phyloP scores from a whole-genome alignment of 2,329 filamentous ascomycete species.

The Hirsutella minnesotensis region DNA sequence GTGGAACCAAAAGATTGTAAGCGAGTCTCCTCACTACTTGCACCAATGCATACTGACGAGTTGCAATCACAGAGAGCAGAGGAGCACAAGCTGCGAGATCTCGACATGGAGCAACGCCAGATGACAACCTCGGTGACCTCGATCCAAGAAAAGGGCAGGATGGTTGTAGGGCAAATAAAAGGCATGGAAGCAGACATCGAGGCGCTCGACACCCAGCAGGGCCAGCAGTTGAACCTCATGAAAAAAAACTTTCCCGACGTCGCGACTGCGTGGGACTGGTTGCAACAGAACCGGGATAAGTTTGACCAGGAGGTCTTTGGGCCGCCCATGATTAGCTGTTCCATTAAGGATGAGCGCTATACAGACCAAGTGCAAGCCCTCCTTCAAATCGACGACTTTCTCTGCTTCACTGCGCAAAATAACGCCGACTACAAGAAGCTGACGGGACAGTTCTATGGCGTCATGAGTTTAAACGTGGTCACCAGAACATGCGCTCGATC shows the following conservation, averaged over 20 bases:
- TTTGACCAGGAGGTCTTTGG: slow-evolving; percentile 73
- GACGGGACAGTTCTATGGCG: slow-evolving; percentile 49
- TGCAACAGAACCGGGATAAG: slow-evolving; percentile 54
- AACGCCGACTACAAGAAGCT: slow-evolving; percentile 64
- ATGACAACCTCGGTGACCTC: slow-evolving; percentile 26
- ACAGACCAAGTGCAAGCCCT: slow-evolving; percentile 42
- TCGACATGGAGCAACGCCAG: slow-evolving; percentile 29
- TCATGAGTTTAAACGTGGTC: slow-evolving; percentile 57
- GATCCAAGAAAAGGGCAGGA: slow-evolving; percentile 27
- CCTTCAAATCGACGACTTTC: slow-evolving; percentile 38
- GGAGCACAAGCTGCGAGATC: slow-evolving; percentile 43
- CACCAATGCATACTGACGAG: slow-evolving; percentile 15
- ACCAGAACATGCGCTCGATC: slow-evolving; percentile 51
- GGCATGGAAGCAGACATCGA: slow-evolving; percentile 36
- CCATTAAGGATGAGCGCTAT: slow-evolving; percentile 60
- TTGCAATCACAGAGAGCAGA: slow-evolving; percentile 39
- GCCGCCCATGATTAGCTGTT: slow-evolving; percentile 70
- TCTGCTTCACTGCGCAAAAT: slow-evolving; percentile 68
- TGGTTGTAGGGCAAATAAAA: slow-evolving; percentile 25
- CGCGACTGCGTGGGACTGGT: slow-evolving; percentile 66
- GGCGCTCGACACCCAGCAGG: slow-evolving; percentile 60
- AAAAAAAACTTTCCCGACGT: slow-evolving; percentile 49
- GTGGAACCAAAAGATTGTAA: slow-evolving; percentile 63
- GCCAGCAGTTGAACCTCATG: slow-evolving; percentile 60
- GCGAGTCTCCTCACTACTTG: slow-evolving; percentile 18